A percentile compares a stretch with the other conserved stretches of the same genome.
Evolutionary conservation across 192 early-diverging fungal species (phyloP).

Genomic region (Rhizophagus prolifer): DNA sequence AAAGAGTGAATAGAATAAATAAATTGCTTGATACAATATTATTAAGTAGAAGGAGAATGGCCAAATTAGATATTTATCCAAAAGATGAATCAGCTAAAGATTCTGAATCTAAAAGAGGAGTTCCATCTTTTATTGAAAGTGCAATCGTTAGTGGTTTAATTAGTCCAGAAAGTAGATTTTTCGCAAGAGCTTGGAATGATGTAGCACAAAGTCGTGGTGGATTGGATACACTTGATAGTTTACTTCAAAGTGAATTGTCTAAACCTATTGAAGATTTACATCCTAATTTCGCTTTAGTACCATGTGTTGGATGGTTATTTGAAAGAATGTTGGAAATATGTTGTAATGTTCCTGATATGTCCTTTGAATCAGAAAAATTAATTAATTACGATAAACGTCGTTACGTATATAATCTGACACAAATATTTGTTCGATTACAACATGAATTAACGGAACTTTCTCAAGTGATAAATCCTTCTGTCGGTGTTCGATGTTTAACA

Average conservation of each 20-base stretch:
- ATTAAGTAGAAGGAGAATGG: constrained; percentile 48
- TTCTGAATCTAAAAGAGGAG: constrained; percentile 25
- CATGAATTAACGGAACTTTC: constrained; percentile 20
- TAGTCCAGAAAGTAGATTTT: constrained; percentile 69
- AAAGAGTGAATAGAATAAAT: constrained; percentile 58
- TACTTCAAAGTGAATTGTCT: constrained; percentile 27
- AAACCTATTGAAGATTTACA: not conserved
- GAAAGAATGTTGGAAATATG: constrained; percentile 71
- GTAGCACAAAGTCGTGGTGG: constrained; percentile 51
- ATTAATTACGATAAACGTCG: constrained; percentile 71
- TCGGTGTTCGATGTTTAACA: constrained; percentile 2
- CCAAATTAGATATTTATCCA: constrained; percentile 25
- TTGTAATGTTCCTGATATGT: constrained; percentile 60
- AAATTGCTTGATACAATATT: constrained; percentile 60
- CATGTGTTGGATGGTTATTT: constrained; percentile 72
- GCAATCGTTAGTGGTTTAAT: constrained; percentile 67
- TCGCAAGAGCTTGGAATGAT: constrained; percentile 63
- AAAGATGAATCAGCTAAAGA: constrained; percentile 18
- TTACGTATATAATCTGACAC: constrained; percentile 58
- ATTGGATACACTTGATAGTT: constrained; percentile 56
- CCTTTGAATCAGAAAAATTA: constrained; percentile 54
- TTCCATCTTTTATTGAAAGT: constrained; percentile 71
- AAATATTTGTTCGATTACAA: constrained; percentile 38
- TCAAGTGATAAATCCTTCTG: not conserved
- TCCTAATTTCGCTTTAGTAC: constrained; percentile 44